phyloP scores from a whole-genome alignment of 805 yeast species.

The Saturnispora zaruensis region DNA sequence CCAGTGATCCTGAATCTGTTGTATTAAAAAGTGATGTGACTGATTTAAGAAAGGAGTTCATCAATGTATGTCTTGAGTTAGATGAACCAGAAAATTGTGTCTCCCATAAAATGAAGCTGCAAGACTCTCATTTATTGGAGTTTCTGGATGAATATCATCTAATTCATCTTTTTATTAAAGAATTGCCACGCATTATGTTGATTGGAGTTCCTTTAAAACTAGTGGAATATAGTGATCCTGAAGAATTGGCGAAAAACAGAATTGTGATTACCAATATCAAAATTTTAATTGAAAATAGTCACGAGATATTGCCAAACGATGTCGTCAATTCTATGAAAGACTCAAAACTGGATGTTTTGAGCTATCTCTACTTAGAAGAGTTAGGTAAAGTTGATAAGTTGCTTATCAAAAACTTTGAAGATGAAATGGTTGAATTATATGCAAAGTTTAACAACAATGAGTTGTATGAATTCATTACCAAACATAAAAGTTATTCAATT shows the following conservation, averaged over 20 bases:
- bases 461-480: conserved; percentile 54
- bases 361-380: conserved; percentile 57
- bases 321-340: conserved; percentile 41
- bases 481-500: conserved; percentile 55
- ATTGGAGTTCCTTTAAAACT: conserved; percentile 24
- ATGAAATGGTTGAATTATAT: conserved; percentile 56
- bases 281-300: conserved; percentile 53
- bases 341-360: conserved; percentile 38
- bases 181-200: conserved; percentile 46
- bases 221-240: conserved; percentile 33
- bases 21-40: neutral
- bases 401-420: conserved; percentile 49
- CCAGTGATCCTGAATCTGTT: conserved; percentile 7
- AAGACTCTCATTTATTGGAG: conserved; percentile 46
- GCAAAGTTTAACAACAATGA: conserved; percentile 49
- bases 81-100: conserved; percentile 58
- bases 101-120: conserved; percentile 47
- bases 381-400: conserved; percentile 50
- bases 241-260: conserved; percentile 28
- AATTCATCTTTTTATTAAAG: conserved; percentile 38
- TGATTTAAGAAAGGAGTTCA: conserved; percentile 36
- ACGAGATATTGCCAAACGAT: conserved; percentile 49
- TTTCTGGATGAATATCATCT: conserved; percentile 59
- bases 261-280: conserved; percentile 37
- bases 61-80: conserved; percentile 46